Evolutionary conservation across 164 flowering plant genomes (phyloP).

Genomic region (Chloranthus sessilifolius): DNA sequence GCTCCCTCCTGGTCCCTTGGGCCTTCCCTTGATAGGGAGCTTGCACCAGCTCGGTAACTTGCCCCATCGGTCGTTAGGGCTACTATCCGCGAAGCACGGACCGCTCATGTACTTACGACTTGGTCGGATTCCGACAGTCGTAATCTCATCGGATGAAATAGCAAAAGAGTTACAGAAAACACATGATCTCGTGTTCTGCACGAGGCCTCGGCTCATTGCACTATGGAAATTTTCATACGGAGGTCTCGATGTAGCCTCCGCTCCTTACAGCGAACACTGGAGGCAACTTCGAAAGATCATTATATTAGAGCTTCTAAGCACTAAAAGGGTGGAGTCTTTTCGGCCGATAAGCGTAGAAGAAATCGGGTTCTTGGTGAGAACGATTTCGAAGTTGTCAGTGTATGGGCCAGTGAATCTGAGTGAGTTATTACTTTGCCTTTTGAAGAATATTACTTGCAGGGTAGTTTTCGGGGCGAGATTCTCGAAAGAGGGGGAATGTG

Average conservation of each 20-base stretch:
- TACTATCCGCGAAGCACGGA: conserved; percentile 23
- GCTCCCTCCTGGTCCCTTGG: background rate
- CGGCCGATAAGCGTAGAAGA: conserved; percentile 42
- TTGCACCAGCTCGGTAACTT: conserved; percentile 14
- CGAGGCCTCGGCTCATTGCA: conserved; percentile 29
- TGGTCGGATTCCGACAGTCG: conserved; percentile 42
- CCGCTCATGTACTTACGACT: conserved; percentile 42
- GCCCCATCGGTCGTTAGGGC: conserved; percentile 9
- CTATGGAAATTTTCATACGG: conserved; percentile 35
- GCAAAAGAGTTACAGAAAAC: conserved; percentile 47
- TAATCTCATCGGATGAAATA: conserved; percentile 44
- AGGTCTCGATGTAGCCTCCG: conserved; percentile 34
- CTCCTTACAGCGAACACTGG: conserved; percentile 55
- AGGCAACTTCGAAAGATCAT: conserved; percentile 38
- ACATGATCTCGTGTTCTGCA: conserved; percentile 43
- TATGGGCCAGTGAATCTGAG: background rate
- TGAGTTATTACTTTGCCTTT: background rate
- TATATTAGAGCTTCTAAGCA: conserved; percentile 38
- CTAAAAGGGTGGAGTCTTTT: conserved; percentile 39
- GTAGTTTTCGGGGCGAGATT: conserved; percentile 13
- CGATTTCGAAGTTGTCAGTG: background rate
- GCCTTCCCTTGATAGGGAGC: conserved; percentile 6
- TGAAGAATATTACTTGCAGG: conserved; percentile 8
- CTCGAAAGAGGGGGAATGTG: background rate
- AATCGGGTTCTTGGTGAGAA: conserved; percentile 26